These are phyloP conservation scores for Mycena galericulata DNA, from an alignment of 768 basidiomycete species.

Conservation along the genomic window DNA sequence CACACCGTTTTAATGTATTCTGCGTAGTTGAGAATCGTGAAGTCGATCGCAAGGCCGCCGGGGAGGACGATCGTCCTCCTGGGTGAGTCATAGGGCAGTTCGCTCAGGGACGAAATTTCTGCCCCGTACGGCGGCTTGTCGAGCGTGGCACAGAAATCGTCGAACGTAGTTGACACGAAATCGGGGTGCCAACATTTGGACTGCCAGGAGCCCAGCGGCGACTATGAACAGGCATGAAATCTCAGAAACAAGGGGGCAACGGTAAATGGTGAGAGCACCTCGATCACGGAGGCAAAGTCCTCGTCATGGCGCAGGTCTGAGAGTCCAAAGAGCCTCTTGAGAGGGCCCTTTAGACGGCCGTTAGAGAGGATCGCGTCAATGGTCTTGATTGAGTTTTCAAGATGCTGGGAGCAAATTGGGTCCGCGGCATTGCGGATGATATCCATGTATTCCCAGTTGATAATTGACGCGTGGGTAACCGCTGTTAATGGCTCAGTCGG, in stretches of 20 bases:
- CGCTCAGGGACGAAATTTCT: slow-evolving; percentile 43
- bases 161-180: slow-evolving; percentile 71
- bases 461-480: slow-evolving; percentile 86
- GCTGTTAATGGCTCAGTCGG: slow-evolving; percentile 50
- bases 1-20: slow-evolving; percentile 78
- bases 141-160: slow-evolving; percentile 74
- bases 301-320: slow-evolving; percentile 74
- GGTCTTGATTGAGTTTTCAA: slow-evolving; percentile 66
- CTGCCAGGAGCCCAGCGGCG: slow-evolving; percentile 83
- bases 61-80: slow-evolving; percentile 61
- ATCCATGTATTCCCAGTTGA: slow-evolving; percentile 92
- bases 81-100: slow-evolving; percentile 61
- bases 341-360: slow-evolving; percentile 55
- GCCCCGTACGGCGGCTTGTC: slow-evolving; percentile 55
- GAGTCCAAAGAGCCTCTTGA: slow-evolving; percentile 87
- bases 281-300: slow-evolving; percentile 80
- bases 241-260: background rate
- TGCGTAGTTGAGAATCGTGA: slow-evolving; percentile 79
- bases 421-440: slow-evolving; percentile 80
- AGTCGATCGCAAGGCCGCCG: slow-evolving; percentile 63
- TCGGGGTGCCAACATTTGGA: slow-evolving; percentile 87
- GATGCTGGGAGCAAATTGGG: slow-evolving; percentile 66
- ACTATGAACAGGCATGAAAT: no score
- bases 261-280: slow-evolving; percentile 53
- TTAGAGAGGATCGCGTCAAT: slow-evolving; percentile 73